A percentile compares a stretch with the other conserved stretches of the same genome.
Conservation (phyloP, 2,329 filamentous ascomycete species). For the Epichloe festucae region DNA sequence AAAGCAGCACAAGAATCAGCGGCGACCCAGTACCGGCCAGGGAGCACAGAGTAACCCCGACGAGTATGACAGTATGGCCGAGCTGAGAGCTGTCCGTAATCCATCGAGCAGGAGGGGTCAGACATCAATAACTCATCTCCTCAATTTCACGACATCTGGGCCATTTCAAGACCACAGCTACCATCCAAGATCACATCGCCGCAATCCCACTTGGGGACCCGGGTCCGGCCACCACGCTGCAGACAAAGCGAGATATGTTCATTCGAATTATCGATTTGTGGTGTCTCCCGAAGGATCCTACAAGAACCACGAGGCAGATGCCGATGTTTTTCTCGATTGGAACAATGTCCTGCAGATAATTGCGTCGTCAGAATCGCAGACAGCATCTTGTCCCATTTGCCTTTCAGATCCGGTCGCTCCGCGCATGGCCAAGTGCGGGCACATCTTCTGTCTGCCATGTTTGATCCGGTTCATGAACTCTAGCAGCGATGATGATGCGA, state of each 20-base stretch:
- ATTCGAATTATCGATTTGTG: constrained; percentile 96
- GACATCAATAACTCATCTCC: constrained; percentile 90
- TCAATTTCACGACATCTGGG: constrained; percentile 77
- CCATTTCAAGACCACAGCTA: constrained; percentile 47
- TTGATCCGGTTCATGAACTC: constrained; percentile 93
- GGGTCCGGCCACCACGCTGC: constrained; percentile 81
- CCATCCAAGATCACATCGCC: constrained; percentile 45
- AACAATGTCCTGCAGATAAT: constrained; percentile 80
- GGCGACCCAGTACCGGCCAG: constrained; percentile 44
- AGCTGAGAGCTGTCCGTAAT: constrained; percentile 50
- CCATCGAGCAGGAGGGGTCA: constrained; percentile 69
- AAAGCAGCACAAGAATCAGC: constrained; percentile 75
- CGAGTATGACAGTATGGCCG: constrained; percentile 79
- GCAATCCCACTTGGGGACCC: constrained; percentile 69
- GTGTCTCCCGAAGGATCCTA: constrained; percentile 76
- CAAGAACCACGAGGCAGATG: constrained; percentile 65
- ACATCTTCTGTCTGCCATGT: constrained; percentile 92
- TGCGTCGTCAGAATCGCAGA: constrained; percentile 79
- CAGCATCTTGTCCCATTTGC: constrained; percentile 85
- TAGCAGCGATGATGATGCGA: constrained; percentile 54
- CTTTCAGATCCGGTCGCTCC: constrained; percentile 85
- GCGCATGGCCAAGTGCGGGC: constrained; percentile 92
- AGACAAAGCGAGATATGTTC: constrained; percentile 82
- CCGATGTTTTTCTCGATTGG: constrained; percentile 87
- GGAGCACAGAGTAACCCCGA: constrained; percentile 32